Evolutionary conservation across 148 eudicot genomes (phyloP), one percentile per base, ranked within the genome.

Genomic region (Silene conica): DNA sequence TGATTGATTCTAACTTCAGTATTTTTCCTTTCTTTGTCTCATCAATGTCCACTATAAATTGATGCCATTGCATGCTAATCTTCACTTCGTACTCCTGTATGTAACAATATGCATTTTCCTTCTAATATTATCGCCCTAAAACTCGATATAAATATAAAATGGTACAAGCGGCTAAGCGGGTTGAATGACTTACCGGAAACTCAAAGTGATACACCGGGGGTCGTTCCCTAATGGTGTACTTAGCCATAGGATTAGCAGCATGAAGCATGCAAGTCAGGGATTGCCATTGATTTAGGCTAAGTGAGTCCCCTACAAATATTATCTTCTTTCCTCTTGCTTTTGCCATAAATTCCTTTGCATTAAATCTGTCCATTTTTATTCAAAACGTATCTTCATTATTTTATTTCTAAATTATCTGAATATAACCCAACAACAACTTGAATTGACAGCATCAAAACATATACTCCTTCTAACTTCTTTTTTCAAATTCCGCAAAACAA

Each of bases 41-140:
- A 1, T 78, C 90, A 8, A 86, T 15, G 70, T 89, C 93, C 1
- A 92, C 92, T 23, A 90, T 56, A 60, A 78, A 90, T 19, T 79
- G 88, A 26, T 86, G 77, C 77, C 80, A 81, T 55, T 74, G 79
- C 73, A 77, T 64, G 63, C 72, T 61, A 16, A 90, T 71, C 6
- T 86, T 54, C 5, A 88, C 72, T 19, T 72, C 56, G 70, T 85
- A 90, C 26, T 87, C 88, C 92, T n/a, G n/a, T n/a, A n/a, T 90
- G 16, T 72, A 67, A 20, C 56, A 16, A 38, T 18, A 50, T 50
- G n/a, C 55, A 50, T 50, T 13, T 38, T 38, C 43, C 43, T 0
- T 31, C 2, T n/a, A n/a, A n/a, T n/a, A 38, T 38, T 34, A 34
- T 34, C 41, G 41, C 0, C 6, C 4, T 34, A 34, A 34, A 34